Evolutionary conservation across 75 land plant species (phyloP).

Genomic region (Pinus taeda): DNA sequence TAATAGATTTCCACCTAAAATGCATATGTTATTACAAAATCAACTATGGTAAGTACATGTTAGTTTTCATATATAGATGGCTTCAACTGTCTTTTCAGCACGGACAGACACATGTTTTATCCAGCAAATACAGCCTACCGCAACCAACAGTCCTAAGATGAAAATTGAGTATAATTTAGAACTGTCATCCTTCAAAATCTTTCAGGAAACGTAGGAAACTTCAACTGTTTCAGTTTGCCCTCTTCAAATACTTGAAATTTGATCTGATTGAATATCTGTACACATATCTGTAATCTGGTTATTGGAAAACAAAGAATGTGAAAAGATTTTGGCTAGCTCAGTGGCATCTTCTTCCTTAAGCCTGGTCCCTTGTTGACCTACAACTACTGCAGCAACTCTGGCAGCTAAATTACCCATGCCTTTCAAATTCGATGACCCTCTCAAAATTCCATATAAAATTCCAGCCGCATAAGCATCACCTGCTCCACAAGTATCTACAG

Average conservation of each 20-base stretch:
- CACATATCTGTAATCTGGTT: constrained; percentile 15
- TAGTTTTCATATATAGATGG: not conserved
- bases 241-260: constrained; percentile 36
- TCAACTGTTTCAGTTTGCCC: not conserved
- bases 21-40: not conserved
- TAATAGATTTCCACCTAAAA: constrained; percentile 4
- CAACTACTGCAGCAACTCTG: constrained; percentile 83
- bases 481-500: constrained; percentile 96
- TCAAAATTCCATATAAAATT: constrained; percentile 72
- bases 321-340: constrained; percentile 47
- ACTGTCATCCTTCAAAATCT: not conserved
- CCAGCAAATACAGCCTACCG: not conserved
- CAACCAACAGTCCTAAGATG: not conserved
- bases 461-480: constrained; percentile 99
- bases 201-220: not conserved
- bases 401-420: constrained; percentile 84
- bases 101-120: not conserved
- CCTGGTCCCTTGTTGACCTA: constrained; percentile 92
- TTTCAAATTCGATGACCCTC: constrained; percentile 72
- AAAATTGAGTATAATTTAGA: not conserved
- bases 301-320: constrained; percentile 18
- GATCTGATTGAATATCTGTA: constrained; percentile 42
- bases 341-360: constrained; percentile 66
- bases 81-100: not conserved
- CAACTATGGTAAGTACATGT: not conserved